A percentile compares a stretch with the other conserved stretches of the same genome.
phyloP scores from a whole-genome alignment of 192 early-diverging fungal species.

The Backusella parvicylindrica region DNA sequence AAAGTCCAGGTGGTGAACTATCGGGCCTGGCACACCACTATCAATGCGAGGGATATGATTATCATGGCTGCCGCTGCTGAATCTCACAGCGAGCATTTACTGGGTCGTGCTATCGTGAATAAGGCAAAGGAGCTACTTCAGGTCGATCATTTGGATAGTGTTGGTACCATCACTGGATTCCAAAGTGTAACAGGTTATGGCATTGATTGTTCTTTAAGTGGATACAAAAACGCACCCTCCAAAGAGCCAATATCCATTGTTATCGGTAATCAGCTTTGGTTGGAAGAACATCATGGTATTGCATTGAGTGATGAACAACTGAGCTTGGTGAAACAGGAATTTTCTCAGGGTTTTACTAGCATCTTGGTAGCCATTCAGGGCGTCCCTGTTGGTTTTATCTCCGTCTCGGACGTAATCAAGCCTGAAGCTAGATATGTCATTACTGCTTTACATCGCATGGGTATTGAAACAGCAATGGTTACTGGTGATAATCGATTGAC shows the following conservation, averaged over 20 bases:
- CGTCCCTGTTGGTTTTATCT: constrained; percentile 61
- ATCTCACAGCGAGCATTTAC: constrained; percentile 83
- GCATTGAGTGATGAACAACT: constrained; percentile 39
- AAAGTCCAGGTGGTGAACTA: constrained; percentile 59
- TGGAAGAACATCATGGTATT: constrained; percentile 42
- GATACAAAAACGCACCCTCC: not conserved
- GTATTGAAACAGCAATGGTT: constrained; percentile 83
- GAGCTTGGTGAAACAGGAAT: constrained; percentile 46
- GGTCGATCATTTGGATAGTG: constrained; percentile 29
- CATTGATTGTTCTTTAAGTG: constrained; percentile 10
- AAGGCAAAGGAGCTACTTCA: constrained; percentile 47
- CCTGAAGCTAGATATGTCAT: constrained; percentile 73
- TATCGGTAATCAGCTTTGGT: constrained; percentile 72
- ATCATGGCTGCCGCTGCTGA: constrained; percentile 68
- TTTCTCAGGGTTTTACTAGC: constrained; percentile 72
- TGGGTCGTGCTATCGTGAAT: constrained; percentile 70
- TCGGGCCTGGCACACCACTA: constrained; percentile 6
- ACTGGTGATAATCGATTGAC: constrained; percentile 90
- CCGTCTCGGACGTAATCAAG: constrained; percentile 80
- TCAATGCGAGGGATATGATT: constrained; percentile 3
- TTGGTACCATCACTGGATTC: constrained; percentile 54
- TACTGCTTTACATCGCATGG: constrained; percentile 67
- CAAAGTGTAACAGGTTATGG: constrained; percentile 47
- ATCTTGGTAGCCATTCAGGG: constrained; percentile 70
- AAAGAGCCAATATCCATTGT: constrained; percentile 39